Percentiles rank a stretch among this genome's conserved stretches.
These are phyloP conservation scores for Gossypium bickii DNA, from an alignment of 345 rosid species.

Conservation along the genomic window DNA sequence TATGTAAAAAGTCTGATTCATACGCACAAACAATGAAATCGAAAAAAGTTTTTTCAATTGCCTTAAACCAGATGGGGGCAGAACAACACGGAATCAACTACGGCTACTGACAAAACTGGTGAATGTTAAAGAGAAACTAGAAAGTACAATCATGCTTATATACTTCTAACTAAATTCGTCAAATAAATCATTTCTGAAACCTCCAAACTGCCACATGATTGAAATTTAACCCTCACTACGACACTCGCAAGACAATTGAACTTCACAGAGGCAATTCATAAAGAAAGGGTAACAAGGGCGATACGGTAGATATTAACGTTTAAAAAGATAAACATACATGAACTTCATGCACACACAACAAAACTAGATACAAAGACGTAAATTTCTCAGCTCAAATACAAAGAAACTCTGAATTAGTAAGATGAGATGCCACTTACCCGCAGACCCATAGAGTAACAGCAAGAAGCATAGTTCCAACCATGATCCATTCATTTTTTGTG, in stretches of 20 bases:
- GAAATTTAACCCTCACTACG: neutral
- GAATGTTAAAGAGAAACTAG: neutral
- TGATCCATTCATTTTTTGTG: slow-evolving; percentile 76
- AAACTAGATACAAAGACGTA: neutral
- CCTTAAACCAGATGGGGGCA: neutral
- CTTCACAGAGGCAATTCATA: neutral
- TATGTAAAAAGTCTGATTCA: neutral
- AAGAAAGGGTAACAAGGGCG: neutral
- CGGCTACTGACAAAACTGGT: neutral
- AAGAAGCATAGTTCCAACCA: slow-evolving; percentile 90
- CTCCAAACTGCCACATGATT: neutral
- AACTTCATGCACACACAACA: neutral
- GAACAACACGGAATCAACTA: neutral
- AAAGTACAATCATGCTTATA: neutral
- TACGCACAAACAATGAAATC: neutral
- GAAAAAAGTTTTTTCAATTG: neutral
- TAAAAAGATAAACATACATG: neutral
- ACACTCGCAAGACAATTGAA: neutral
- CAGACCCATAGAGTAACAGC: slow-evolving; percentile 89
- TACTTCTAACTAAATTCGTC: neutral
- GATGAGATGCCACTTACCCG: slow-evolving; percentile 51
- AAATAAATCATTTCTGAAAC: neutral
- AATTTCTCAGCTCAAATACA: neutral
- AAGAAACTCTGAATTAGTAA: neutral
- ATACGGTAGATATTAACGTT: neutral